Evolutionary conservation across 1,284 basidiomycete species (phyloP).

Genomic region (Puccinia brachypodii): DNA sequence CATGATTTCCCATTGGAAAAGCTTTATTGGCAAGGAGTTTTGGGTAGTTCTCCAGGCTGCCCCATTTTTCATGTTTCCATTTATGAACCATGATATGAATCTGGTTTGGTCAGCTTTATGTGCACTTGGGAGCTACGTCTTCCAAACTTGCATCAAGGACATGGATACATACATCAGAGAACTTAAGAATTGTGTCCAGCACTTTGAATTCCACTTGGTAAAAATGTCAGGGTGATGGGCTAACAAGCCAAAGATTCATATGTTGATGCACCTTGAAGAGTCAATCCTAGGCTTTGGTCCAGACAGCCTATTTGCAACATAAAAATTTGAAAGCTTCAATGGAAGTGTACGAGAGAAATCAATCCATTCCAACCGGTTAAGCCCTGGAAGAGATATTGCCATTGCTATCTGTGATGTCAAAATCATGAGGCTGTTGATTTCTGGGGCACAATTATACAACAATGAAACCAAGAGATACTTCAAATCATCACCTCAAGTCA

Average conservation of each 20-base stretch:
- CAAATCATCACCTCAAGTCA: not conserved
- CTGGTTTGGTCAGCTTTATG: not conserved
- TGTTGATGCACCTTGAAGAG: not conserved
- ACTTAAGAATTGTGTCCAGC: not conserved
- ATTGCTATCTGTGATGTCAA: not conserved
- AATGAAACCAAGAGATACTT: not conserved
- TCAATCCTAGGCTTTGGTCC: not conserved
- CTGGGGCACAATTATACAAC: not conserved
- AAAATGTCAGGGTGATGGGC: not conserved
- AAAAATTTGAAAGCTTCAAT: conserved; percentile 22
- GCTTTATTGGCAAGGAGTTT: not conserved
- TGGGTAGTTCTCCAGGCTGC: not conserved
- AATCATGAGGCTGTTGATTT: not conserved
- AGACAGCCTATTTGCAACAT: not conserved
- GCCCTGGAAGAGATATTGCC: not conserved
- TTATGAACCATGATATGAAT: no score
- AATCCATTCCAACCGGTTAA: not conserved
- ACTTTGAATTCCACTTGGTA: not conserved
- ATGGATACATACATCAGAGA: not conserved
- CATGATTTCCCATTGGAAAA: not conserved
- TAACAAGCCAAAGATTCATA: not conserved
- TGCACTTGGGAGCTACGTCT: not conserved
- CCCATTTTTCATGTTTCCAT: not conserved
- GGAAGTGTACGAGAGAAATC: not conserved
- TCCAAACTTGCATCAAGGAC: not conserved